phyloP scores from a whole-genome alignment of 2,329 filamentous ascomycete genomes.

The Pestalotiopsis sp. region DNA sequence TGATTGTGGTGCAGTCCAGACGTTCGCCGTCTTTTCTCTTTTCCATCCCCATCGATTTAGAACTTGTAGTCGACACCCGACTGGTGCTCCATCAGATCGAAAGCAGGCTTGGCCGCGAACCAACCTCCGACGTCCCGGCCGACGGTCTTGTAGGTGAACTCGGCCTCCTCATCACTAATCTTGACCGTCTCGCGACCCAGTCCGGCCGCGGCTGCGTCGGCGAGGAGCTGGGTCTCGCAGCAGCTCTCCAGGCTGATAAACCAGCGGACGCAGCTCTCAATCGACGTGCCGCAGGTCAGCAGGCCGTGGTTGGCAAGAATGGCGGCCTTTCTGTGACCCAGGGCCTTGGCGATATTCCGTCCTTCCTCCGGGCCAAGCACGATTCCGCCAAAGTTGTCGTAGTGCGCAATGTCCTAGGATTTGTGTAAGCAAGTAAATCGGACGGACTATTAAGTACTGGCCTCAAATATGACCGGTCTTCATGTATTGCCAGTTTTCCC shows the following conservation, averaged over 20 bases:
- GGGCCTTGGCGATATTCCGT: slow-evolving; percentile 45
- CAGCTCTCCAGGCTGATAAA: slow-evolving; percentile 54
- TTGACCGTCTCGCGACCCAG: slow-evolving; percentile 66
- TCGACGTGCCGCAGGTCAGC: slow-evolving; percentile 49
- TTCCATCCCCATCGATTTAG: slow-evolving; percentile 9
- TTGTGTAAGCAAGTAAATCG: background rate
- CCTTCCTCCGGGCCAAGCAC: slow-evolving; percentile 57
- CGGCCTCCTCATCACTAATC: slow-evolving; percentile 69
- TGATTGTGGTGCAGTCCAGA: background rate
- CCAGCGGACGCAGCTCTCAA: slow-evolving; percentile 58
- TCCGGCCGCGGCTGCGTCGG: slow-evolving; percentile 62
- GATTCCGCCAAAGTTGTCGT: slow-evolving; percentile 52
- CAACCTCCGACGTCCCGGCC: slow-evolving; percentile 65
- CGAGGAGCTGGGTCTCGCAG: slow-evolving; percentile 52
- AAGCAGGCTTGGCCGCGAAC: slow-evolving; percentile 72
- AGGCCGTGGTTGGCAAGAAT: slow-evolving; percentile 59
- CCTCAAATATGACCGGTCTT: background rate
- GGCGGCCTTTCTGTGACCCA: slow-evolving; percentile 53
- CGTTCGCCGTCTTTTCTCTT: background rate
- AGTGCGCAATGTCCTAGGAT: slow-evolving; percentile 38
- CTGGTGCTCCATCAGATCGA: slow-evolving; percentile 55
- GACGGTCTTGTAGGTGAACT: slow-evolving; percentile 67
- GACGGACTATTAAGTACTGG: background rate
- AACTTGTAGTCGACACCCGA: slow-evolving; percentile 26
- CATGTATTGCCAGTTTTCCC: background rate